Conservation (phyloP, 768 basidiomycete genomes). For the Hericium coralloides region DNA sequence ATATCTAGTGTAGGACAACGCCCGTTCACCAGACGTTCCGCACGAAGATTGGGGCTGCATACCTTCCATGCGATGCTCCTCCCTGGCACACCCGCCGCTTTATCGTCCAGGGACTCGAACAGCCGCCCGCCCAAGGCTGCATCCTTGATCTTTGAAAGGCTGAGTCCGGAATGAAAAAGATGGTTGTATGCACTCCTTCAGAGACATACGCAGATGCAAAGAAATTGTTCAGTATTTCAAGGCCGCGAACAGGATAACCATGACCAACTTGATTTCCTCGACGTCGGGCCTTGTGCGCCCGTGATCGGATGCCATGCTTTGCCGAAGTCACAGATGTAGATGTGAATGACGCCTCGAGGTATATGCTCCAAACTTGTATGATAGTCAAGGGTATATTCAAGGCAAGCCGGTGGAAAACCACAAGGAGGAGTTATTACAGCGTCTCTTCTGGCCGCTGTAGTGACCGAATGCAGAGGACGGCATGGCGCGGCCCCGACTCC, state of each 20-base stretch:
- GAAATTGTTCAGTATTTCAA: slow-evolving; percentile 18
- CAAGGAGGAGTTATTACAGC: too few species aligned
- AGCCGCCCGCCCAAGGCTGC: slow-evolving; percentile 53
- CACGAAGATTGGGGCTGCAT: slow-evolving; percentile 3
- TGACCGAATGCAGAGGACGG: too few species aligned
- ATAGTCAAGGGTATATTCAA: too few species aligned
- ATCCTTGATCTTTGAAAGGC: slow-evolving; percentile 61
- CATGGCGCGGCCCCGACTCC: too few species aligned
- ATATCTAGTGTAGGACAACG: slow-evolving; percentile 39
- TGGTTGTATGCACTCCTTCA: slow-evolving; percentile 32
- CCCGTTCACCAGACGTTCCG: slow-evolving; percentile 5
- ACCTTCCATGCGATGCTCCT: slow-evolving; percentile 87
- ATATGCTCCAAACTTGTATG: too few species aligned
- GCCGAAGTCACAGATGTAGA: neutral
- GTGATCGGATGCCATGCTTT: slow-evolving; percentile 1
- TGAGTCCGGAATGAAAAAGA: slow-evolving; percentile 42
- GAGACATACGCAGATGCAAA: slow-evolving; percentile 8
- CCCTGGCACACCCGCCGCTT: slow-evolving; percentile 48
- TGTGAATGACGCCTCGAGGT: too few species aligned
- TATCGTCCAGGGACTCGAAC: slow-evolving; percentile 32
- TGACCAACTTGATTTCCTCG: slow-evolving; percentile 26
- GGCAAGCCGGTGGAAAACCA: too few species aligned
- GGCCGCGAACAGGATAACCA: slow-evolving; percentile 16
- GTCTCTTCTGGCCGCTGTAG: too few species aligned
- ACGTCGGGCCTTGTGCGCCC: slow-evolving; percentile 18